phyloP scores from a whole-genome alignment of 129 eudicot species.

The Helianthus annuus region DNA sequence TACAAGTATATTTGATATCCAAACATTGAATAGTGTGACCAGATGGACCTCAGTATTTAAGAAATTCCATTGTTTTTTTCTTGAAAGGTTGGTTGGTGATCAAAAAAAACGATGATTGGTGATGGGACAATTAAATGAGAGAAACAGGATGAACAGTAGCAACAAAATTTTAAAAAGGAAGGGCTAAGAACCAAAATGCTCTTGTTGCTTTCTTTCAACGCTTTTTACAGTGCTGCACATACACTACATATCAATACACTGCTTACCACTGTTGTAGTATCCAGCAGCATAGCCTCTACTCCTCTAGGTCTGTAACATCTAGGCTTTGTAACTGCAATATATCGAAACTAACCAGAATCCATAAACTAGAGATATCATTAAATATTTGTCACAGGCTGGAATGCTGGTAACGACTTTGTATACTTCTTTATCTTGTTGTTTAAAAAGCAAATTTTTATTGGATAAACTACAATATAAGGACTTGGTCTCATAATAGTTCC shows the following conservation, averaged over 20 bases:
- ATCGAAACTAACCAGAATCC: conserved; percentile 13
- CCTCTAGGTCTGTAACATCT: conserved; percentile 27
- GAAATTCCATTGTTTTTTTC: not conserved
- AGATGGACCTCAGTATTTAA: not conserved
- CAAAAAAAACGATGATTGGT: conserved; percentile 33
- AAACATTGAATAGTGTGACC: not conserved
- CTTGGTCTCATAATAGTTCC: no score
- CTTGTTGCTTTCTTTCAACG: conserved; percentile 32
- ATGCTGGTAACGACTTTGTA: conserved; percentile 3
- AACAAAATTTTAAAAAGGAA: conserved; percentile 9
- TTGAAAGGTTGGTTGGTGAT: not conserved
- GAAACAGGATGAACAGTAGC: conserved; percentile 24
- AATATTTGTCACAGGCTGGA: conserved; percentile 15
- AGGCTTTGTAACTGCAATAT: conserved; percentile 23
- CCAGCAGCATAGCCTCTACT: conserved; percentile 21
- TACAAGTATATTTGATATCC: no score
- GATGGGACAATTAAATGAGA: conserved; percentile 35
- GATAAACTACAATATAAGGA: no score
- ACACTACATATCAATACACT: conserved; percentile 16
- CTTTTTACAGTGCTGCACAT: conserved; percentile 21
- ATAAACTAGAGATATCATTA: conserved; percentile 16
- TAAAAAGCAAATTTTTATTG: not conserved
- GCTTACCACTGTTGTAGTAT: conserved; percentile 20
- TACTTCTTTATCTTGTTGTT: not conserved
- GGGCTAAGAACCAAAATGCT: conserved; percentile 34